These are phyloP conservation scores for Salix dunnii DNA, from an alignment of 345 rosid species.

Conservation along the genomic window DNA sequence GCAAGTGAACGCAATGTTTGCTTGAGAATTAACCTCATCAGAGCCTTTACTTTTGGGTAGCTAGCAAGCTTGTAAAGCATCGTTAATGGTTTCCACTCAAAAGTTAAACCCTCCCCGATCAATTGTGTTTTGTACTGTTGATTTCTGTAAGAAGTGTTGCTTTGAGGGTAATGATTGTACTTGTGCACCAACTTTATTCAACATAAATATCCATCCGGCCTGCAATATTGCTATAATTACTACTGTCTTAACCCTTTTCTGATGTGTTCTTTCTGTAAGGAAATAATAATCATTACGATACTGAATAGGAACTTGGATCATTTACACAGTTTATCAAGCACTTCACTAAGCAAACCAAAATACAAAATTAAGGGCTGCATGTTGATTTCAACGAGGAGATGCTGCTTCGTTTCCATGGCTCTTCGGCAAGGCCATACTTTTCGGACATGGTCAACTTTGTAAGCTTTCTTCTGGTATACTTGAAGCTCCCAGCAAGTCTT, in stretches of 20 bases:
- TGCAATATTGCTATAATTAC: slow-evolving; percentile 14
- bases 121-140: slow-evolving; percentile 1
- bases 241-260: slow-evolving; percentile 11
- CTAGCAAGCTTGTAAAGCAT: slow-evolving; percentile 6
- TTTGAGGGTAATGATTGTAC: background rate
- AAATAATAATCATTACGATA: background rate
- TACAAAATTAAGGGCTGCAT: too few relatives aligned
- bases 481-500: background rate
- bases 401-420: background rate
- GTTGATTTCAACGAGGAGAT: background rate
- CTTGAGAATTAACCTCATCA: background rate
- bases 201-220: slow-evolving; percentile 13
- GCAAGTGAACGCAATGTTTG: too few relatives aligned
- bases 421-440: background rate
- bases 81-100: slow-evolving; percentile 2
- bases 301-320: background rate
- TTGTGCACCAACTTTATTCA: slow-evolving; percentile 15
- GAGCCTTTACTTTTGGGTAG: background rate
- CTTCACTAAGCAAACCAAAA: too few relatives aligned
- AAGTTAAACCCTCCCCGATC: slow-evolving; percentile 11
- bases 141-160: background rate
- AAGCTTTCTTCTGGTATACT: background rate
- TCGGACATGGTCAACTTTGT: background rate
- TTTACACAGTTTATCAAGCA: background rate
- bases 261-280: background rate